Percentiles rank a stretch among this genome's conserved stretches.
Conservation (phyloP, 192 early-diverging fungal species). For the Backusella tarrabulga region DNA sequence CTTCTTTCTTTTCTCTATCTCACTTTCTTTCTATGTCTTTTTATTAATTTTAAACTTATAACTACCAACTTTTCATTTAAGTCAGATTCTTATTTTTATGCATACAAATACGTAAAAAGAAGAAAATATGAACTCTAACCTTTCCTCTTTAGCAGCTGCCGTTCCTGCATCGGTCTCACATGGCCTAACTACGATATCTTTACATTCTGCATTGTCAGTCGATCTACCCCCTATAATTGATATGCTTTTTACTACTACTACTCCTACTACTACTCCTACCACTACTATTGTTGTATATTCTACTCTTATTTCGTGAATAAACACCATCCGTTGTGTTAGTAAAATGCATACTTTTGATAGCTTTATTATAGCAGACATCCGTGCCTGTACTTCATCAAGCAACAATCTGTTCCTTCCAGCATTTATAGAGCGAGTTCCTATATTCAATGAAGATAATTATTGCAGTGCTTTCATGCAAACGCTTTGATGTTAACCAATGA, state of each 20-base stretch:
- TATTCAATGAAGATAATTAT: not conserved
- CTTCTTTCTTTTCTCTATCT: constrained; percentile 2
- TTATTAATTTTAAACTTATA: not conserved
- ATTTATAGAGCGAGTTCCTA: constrained; percentile 14
- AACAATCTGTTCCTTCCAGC: not conserved
- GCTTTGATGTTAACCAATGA: not conserved
- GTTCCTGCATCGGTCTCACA: not conserved
- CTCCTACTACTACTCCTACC: no score
- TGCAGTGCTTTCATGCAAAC: not conserved
- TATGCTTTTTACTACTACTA: not conserved
- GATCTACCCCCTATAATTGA: not conserved
- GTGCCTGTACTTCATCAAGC: not conserved
- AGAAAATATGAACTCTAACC: not conserved
- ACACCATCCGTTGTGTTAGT: not conserved
- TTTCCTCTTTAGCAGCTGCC: not conserved
- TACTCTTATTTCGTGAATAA: not conserved
- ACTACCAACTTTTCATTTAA: not conserved
- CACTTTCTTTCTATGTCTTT: not conserved
- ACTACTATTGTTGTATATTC: not conserved
- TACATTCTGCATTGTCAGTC: not conserved
- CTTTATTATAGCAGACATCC: not conserved
- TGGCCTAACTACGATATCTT: not conserved
- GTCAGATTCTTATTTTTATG: not conserved
- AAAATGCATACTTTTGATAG: not conserved
- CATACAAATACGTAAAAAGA: not conserved